These are phyloP conservation scores for Debaryomyces maramus DNA, from an alignment of 805 yeast genomes.

Conservation along the genomic window DNA sequence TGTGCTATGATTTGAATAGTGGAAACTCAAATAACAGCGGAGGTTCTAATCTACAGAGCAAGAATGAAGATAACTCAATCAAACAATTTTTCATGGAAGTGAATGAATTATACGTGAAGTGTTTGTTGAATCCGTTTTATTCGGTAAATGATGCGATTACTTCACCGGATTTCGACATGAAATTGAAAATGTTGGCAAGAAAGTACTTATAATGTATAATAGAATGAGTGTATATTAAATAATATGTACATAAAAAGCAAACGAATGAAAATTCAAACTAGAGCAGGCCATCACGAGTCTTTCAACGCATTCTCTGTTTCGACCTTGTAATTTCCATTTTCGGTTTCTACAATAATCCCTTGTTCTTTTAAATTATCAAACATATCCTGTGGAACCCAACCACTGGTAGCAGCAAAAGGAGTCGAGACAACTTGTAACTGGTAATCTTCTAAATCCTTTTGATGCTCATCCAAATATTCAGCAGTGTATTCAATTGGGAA, in stretches of 20 bases:
- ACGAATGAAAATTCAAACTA: background rate
- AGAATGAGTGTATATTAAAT: background rate
- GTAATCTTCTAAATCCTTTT: conserved; percentile 59
- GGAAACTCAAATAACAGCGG: conserved; percentile 49
- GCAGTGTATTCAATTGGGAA: conserved; percentile 66
- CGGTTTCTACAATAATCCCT: conserved; percentile 61
- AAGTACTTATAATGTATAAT: conserved; percentile 56
- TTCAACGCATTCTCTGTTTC: conserved; percentile 31
- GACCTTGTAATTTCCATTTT: conserved; percentile 44
- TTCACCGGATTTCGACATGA: conserved; percentile 72
- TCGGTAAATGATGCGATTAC: conserved; percentile 70
- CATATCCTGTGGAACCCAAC: conserved; percentile 96
- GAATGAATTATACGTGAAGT: conserved; percentile 85
- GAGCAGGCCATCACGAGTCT: conserved; percentile 3
- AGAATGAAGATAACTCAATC: conserved; percentile 64
- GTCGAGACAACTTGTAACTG: conserved; percentile 65
- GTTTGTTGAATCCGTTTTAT: conserved; percentile 84
- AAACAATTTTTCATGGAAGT: conserved; percentile 82
- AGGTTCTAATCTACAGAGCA: conserved; percentile 10
- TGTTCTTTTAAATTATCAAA: conserved; percentile 68
- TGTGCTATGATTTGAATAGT: conserved; percentile 46
- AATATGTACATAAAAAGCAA: conserved; percentile 3
- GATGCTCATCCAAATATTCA: conserved; percentile 58
- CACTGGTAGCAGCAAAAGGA: conserved; percentile 88
- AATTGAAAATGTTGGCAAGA: conserved; percentile 68